Evolutionary conservation across 2,329 filamentous ascomycete genomes (phyloP).

Genomic region (Exophiala spinifera): DNA sequence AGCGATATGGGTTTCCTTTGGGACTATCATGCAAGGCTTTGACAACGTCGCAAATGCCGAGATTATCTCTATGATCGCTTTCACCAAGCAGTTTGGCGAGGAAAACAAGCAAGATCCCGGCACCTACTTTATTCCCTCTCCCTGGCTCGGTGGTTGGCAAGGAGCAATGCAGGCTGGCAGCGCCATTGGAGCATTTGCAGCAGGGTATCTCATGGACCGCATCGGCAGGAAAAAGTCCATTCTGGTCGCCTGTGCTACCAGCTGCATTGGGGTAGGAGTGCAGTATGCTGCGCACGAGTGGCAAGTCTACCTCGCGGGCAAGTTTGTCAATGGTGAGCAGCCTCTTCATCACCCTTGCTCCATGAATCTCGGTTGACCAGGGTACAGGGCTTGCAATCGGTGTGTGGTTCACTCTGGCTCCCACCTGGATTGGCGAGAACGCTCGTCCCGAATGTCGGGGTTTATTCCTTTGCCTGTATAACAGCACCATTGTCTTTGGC

Average conservation of each 20-base stretch:
- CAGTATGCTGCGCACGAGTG: slow-evolving; percentile 33
- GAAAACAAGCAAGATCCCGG: not conserved
- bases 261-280: slow-evolving; percentile 32
- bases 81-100: not conserved
- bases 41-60: too few relatives aligned
- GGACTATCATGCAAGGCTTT: too few relatives aligned
- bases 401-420: slow-evolving; percentile 39
- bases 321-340: not conserved
- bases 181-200: slow-evolving; percentile 31
- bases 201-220: slow-evolving; percentile 34
- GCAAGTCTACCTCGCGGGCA: slow-evolving; percentile 5
- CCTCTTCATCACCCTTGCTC: slow-evolving; percentile 16
- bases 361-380: slow-evolving; percentile 32
- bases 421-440: slow-evolving; percentile 41
- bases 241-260: slow-evolving; percentile 30
- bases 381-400: slow-evolving; percentile 37
- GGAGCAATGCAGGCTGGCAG: slow-evolving; percentile 33
- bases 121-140: slow-evolving; percentile 32
- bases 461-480: slow-evolving; percentile 40
- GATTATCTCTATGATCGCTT: too few relatives aligned
- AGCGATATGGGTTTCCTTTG: too few relatives aligned
- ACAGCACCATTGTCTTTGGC: slow-evolving; percentile 39
- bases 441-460: slow-evolving; percentile 38
- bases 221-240: slow-evolving; percentile 35
- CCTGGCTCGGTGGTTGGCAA: slow-evolving; percentile 33